Evolutionary conservation across 345 rosid genomes (phyloP).

Genomic region (Tarenaya hassleriana): DNA sequence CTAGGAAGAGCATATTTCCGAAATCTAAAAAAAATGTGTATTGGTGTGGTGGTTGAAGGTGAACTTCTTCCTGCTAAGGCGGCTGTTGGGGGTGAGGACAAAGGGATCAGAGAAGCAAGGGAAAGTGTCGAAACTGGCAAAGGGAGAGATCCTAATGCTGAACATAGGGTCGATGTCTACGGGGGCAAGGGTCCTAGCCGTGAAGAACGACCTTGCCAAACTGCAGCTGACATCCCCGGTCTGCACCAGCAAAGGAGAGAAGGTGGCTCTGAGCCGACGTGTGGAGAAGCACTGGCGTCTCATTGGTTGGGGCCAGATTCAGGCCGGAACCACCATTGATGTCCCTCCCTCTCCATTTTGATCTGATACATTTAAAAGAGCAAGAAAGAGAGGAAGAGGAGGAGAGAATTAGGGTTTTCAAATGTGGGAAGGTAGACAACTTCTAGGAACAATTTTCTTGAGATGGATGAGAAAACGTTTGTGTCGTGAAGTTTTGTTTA

Average conservation of each 20-base stretch:
- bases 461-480: no score
- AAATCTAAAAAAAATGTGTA: no score
- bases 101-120: conserved; percentile 93
- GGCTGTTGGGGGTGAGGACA: conserved; percentile 86
- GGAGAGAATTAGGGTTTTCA: no score
- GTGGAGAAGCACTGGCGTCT: conserved; percentile 97
- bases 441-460: no score
- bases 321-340: conserved; percentile 75
- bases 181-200: conserved; percentile 83
- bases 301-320: conserved; percentile 96
- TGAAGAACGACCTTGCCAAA: conserved; percentile 84
- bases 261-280: conserved; percentile 71
- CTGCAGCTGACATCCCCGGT: conserved; percentile 84
- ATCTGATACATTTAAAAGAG: no score
- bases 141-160: conserved; percentile 88
- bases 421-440: no score
- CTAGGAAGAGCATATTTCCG: no score
- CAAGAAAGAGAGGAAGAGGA: no score
- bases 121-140: conserved; percentile 80
- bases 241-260: conserved; percentile 89
- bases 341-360: conserved; percentile 58
- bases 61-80: conserved; percentile 76
- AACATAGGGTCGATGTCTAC: conserved; percentile 95
- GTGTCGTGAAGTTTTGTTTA: no score
- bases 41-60: conserved; percentile 38